Base-by-base conservation (phyloP, 2,329 filamentous ascomycete genomes). In the Pyrenochaeta sp. region DNA sequence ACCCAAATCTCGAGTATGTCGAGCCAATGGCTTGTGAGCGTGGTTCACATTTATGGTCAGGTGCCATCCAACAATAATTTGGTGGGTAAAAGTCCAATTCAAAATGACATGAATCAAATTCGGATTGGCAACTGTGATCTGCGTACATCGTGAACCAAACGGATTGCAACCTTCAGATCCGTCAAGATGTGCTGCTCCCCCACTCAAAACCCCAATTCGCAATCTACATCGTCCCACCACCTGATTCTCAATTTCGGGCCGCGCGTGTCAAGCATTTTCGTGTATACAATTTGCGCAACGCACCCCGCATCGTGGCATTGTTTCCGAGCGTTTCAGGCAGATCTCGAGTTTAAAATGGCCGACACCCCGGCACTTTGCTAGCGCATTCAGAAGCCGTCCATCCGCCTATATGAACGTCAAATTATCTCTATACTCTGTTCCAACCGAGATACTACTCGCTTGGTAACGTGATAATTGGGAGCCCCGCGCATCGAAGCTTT, bases 391-490 rank as follows among this genome's bases (percentile, higher is more conserved):
- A 45, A 38, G 45, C 24, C 23, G 13, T 41, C 19, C 34, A 30
- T 24, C 44, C 36, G 35, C 19, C 34, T 32, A 52, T 36, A 52
- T 50, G 21, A 46, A 46, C 15, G 21, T 30, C 4, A 24, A 8
- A 13, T 27, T 35, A 27, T 43, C 8, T 43, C 28, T 31, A 22
- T 26, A 39, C 14, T 9, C 17, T 24, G n/a, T 13, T 6, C n/a
- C n/a, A 22, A 28, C 13, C 15, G 6, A 38, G n/a, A 21, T n/a
- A 15, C 23, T 10, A 9, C 26, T 28, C 20, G 9, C 11, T 13
- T 26, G 22, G 15, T 19, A 21, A 19, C 17, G 15, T 42, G 20
- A 37, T 29, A n/a, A n/a, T n/a, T n/a, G n/a, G n/a, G n/a, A n/a
- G n/a, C n/a, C n/a, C n/a, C n/a, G n/a, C n/a, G n/a, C n/a, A n/a